A percentile compares a stretch with the other conserved stretches of the same genome.
These are phyloP conservation scores for Moesziomyces parantarcticus DNA, from an alignment of 1,284 basidiomycete species.

Conservation along the genomic window DNA sequence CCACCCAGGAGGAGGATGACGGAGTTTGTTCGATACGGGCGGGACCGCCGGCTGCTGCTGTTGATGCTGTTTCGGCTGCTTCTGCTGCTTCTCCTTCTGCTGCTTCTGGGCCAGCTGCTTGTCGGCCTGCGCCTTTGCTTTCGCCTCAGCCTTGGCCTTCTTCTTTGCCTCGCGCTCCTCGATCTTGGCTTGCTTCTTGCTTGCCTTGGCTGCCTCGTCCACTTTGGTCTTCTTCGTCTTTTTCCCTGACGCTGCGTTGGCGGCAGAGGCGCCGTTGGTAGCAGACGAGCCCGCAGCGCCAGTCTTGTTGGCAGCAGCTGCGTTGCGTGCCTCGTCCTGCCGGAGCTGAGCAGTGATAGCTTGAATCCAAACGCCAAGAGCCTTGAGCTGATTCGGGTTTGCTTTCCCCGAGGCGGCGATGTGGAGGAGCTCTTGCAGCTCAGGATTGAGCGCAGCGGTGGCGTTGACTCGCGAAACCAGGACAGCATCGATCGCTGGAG, in stretches of 20 bases:
- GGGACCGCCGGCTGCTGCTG: constrained; percentile 18
- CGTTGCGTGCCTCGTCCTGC: constrained; percentile 46
- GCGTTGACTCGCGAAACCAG: constrained; percentile 55
- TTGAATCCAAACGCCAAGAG: constrained; percentile 55
- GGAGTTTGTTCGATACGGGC: constrained; percentile 32
- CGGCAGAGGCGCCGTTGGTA: constrained; percentile 9
- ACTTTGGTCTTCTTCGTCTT: constrained; percentile 51
- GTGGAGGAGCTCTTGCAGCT: constrained; percentile 54
- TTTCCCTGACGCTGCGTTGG: constrained; percentile 31
- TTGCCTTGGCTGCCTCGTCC: constrained; percentile 39
- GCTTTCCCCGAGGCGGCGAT: constrained; percentile 56
- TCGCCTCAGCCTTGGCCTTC: constrained; percentile 52
- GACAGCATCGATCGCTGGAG: constrained; percentile 52
- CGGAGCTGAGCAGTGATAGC: constrained; percentile 52
- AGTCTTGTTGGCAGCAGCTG: constrained; percentile 35
- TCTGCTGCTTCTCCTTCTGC: constrained; percentile 41
- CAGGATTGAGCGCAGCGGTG: constrained; percentile 53
- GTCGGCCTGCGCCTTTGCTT: constrained; percentile 37
- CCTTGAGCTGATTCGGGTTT: constrained; percentile 51
- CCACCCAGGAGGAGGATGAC: constrained; percentile 51
- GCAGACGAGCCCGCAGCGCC: constrained; percentile 27
- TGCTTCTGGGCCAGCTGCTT: constrained; percentile 34
- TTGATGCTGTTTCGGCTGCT: constrained; percentile 21
- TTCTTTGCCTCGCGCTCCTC: constrained; percentile 53
- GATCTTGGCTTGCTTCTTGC: constrained; percentile 51